A percentile compares a stretch with the other conserved stretches of the same genome.
These are phyloP conservation scores for Septoria petroselini DNA, from an alignment of 2,329 filamentous ascomycete species.

Conservation along the genomic window DNA sequence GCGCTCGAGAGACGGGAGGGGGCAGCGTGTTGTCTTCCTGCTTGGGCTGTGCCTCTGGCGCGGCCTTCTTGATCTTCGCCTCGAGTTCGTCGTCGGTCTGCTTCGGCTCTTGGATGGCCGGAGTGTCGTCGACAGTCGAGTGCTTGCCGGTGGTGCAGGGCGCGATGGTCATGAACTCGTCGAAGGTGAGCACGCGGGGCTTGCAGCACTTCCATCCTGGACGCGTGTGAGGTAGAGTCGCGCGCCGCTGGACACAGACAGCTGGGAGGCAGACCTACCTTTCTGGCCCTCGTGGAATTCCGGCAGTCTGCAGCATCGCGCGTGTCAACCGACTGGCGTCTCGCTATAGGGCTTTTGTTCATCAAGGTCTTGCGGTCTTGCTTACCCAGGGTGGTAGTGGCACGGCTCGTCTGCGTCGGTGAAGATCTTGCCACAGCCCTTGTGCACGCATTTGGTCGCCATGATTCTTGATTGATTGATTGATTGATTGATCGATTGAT, in stretches of 20 bases:
- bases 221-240: too few relatives aligned
- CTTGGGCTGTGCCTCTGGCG: conserved; percentile 25
- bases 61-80: conserved; percentile 32
- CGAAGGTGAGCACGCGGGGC: conserved; percentile 90
- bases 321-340: too few relatives aligned
- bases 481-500: too few relatives aligned
- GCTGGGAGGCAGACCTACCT: conserved; percentile 59
- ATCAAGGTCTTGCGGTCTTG: conserved; percentile 16
- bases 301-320: conserved; percentile 48
- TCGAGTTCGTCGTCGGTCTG: conserved; percentile 34
- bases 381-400: conserved; percentile 66
- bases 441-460: conserved; percentile 89
- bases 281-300: conserved; percentile 98
- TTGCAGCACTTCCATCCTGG: conserved; percentile 99
- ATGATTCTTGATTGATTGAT: conserved; percentile 44
- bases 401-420: conserved; percentile 79
- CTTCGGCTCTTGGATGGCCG: conserved; percentile 37
- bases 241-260: too few relatives aligned
- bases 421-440: conserved; percentile 88
- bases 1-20: conserved; percentile 32
- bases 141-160: conserved; percentile 93
- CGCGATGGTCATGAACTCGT: conserved; percentile 90
- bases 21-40: conserved; percentile 27
- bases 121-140: conserved; percentile 75
- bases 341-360: too few relatives aligned